Evolutionary conservation across 192 early-diverging fungal genomes (phyloP), one percentile per base, ranked within the genome.

Genomic region (Podila epigama): DNA sequence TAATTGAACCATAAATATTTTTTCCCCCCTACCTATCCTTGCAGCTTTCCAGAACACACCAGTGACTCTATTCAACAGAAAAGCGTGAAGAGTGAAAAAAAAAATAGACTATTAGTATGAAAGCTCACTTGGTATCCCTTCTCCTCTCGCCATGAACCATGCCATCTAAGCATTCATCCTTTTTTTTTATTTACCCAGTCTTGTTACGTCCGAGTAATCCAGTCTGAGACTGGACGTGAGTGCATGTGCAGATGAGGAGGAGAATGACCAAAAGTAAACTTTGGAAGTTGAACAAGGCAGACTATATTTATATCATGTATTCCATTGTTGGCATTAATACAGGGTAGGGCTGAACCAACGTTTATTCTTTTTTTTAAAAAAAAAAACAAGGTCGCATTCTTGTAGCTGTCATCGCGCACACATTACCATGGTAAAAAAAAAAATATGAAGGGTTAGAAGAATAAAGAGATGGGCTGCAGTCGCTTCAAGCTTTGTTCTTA

Each of bases 21-120:
- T 20, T 15, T 0, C 5, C 10, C 48, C 20, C 22, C 8, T 87
- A 91, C 91, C 93, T 78, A 99, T 94, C 69, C 96, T 86, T 29
- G 96, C 95, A 18, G 89, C 86, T 79, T 99, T 99, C 96, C 96
- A 99, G 67, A 99, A 92, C 51, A 98, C 77, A 18, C 97, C 96
- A 31, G 93, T 70, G 28, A 97, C 62, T 20, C 90, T 89, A 78
- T 31, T 59, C 15, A 32, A 52, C 10, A 22, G n/a, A 8, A 56
- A 18, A 33, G 39, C 12, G 25, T 57, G 39, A 34, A 37, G 13
- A 25, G 18, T 10, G 51, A 18, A 28, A 22, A 12, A 33, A 18
- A 20, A 40, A n/a, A 16, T 8, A 37, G 9, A 36, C 15, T 18
- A 10, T 2, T 12, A 56, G 5, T 29, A 37, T 59, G 28, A 22